Percentiles rank a stretch among this genome's conserved stretches.
Evolutionary conservation across 345 rosid species (phyloP).

Genomic region (Hibiscus syriacus): DNA sequence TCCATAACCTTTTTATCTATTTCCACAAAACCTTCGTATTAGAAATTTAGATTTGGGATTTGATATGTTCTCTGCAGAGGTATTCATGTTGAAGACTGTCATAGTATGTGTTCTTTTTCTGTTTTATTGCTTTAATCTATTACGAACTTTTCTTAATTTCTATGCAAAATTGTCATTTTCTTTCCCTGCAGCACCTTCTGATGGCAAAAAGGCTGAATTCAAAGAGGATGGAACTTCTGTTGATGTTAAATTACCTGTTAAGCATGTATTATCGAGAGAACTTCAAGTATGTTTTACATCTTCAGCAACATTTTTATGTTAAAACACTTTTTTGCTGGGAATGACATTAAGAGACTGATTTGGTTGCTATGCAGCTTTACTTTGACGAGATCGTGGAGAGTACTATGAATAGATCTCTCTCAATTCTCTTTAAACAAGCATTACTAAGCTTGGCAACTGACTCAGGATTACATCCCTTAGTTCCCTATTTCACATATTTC

Average conservation of each 20-base stretch:
- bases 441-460: constrained; percentile 62
- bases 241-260: constrained; percentile 48
- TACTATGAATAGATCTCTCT: constrained; percentile 32
- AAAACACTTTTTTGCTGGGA: not conserved
- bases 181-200: constrained; percentile 33
- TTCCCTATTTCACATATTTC: constrained; percentile 59
- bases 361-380: constrained; percentile 43
- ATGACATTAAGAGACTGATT: not conserved
- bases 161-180: not conserved
- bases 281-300: constrained; percentile 47
- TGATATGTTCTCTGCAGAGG: not conserved
- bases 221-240: constrained; percentile 58
- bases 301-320: not conserved
- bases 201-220: constrained; percentile 53
- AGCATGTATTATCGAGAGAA: constrained; percentile 62
- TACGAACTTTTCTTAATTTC: not conserved
- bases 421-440: constrained; percentile 59
- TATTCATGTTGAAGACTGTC: not conserved
- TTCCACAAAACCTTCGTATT: not conserved
- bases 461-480: constrained; percentile 70
- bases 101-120: not conserved
- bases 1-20: not conserved
- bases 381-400: constrained; percentile 59
- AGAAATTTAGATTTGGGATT: not conserved
- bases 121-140: not conserved